Percentiles rank a stretch among this genome's conserved stretches.
Evolutionary conservation across 257 asterid genomes (phyloP).

Genomic region (Haberlea rhodopensis): DNA sequence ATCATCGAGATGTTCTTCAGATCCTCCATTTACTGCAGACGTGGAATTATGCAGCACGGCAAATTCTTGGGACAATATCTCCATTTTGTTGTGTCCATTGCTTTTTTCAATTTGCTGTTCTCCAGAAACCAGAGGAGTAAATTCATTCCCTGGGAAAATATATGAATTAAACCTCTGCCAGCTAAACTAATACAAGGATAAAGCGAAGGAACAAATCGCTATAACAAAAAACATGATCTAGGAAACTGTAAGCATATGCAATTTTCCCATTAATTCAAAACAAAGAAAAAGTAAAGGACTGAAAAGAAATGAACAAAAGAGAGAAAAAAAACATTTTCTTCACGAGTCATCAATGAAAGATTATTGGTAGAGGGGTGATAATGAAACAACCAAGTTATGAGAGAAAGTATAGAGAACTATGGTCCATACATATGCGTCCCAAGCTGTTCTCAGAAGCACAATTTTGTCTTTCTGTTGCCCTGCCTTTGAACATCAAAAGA

Average conservation of each 20-base stretch:
- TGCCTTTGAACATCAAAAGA: neutral
- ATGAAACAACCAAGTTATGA: neutral
- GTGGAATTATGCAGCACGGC: neutral
- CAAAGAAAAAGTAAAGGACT: too few species aligned
- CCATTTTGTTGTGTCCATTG: conserved; percentile 19
- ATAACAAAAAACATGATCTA: neutral
- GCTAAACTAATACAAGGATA: conserved; percentile 12
- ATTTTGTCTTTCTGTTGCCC: neutral
- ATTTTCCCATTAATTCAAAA: neutral
- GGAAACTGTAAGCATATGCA: neutral
- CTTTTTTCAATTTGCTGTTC: neutral
- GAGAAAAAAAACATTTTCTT: too few species aligned
- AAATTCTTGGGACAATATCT: conserved; percentile 22
- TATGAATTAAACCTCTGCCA: neutral
- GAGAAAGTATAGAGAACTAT: neutral
- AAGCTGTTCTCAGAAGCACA: neutral
- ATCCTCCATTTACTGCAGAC: neutral
- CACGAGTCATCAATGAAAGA: neutral
- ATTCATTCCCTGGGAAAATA: conserved; percentile 35
- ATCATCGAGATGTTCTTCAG: neutral
- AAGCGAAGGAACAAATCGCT: neutral
- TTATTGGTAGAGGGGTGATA: neutral
- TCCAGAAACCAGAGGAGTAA: neutral
- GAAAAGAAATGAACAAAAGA: too few species aligned
- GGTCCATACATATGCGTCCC: neutral